phyloP scores from a whole-genome alignment of 768 basidiomycete genomes.

The Russula dissimulans region DNA sequence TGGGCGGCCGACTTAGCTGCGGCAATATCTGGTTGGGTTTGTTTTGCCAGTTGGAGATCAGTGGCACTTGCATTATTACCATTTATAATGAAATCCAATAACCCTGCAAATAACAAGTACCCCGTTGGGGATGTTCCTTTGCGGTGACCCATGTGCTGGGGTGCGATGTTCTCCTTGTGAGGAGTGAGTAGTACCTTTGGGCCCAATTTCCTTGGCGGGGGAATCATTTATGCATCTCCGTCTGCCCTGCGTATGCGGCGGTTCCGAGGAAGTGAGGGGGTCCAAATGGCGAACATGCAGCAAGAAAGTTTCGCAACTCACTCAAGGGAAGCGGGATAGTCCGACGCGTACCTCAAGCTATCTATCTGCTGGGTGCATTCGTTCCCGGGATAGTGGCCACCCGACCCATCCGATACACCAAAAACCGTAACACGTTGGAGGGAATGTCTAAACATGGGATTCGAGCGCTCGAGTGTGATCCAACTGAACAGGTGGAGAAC shows the following conservation, averaged over 20 bases:
- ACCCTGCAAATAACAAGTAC: background rate
- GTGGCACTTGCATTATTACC: background rate
- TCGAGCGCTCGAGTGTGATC: background rate
- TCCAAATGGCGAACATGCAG: too few relatives aligned
- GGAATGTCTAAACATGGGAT: background rate
- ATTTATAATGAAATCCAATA: background rate
- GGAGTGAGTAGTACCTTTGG: background rate
- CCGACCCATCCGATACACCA: background rate
- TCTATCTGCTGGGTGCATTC: too few relatives aligned
- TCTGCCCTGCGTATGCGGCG: background rate
- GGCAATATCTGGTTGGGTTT: background rate
- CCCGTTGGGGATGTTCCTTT: background rate
- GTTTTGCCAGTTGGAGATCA: conserved; percentile 1
- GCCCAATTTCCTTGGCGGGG: background rate
- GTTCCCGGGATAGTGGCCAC: too few relatives aligned
- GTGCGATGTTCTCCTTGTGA: background rate
- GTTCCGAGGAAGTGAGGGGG: background rate
- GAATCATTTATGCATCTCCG: background rate
- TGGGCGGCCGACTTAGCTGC: background rate
- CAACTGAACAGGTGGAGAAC: background rate
- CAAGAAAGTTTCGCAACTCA: background rate
- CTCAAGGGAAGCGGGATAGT: background rate
- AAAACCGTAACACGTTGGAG: background rate
- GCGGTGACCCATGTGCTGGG: background rate
- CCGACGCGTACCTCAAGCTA: background rate